Base-by-base conservation (phyloP, 2,329 filamentous ascomycete genomes). In the Onygenales sp. region DNA sequence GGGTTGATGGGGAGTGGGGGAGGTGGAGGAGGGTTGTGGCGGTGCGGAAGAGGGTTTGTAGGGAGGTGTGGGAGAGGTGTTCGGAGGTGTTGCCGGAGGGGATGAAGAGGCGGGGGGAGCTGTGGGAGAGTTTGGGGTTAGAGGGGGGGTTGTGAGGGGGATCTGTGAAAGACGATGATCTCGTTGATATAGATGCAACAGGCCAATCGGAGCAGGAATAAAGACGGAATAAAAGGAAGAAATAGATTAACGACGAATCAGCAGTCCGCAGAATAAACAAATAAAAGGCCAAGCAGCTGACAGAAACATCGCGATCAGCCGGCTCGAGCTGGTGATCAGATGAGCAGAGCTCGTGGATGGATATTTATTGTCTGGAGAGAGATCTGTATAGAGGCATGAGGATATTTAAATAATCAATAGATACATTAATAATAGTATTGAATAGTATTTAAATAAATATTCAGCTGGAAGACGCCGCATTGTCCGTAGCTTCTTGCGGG, bases 1-100 rank as follows among this genome's bases (percentile, higher is more conserved):
- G 62, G 17, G 69, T 79, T 2, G 73, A 77, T 42, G 64, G 56
- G 50, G 74, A 77, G 53, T 75, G 73, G 67, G 72, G 66, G 57
- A 65, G 64, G 57, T 78, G 77, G 75, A 63, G 63, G 49, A 63
- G 52, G 31, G 64, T 71, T 44, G 70, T 66, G 40, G 62, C 53
- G 33, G 62, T 63, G 45, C 74, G 79, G 54, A 71, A 71, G 64
- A 74, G 66, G 62, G 78, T 82, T 58, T 74, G 71, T 50, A 63
- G 59, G 48, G 74, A 79, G 56, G 60, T 81, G 59, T 82, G 79
- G 79, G 66, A 58, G 49, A 61, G 66, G 53, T 74, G 79, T 57
- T 70, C 71, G 54, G 77, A 76, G 44, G 61, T 68, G 33, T 54
- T 81, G 57, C 67, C 73, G 34, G 76, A 78, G 53, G 69, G 67